Evolutionary conservation across 1,284 basidiomycete species (phyloP), one percentile per base, ranked within the genome.

Genomic region (Irpex sp.): DNA sequence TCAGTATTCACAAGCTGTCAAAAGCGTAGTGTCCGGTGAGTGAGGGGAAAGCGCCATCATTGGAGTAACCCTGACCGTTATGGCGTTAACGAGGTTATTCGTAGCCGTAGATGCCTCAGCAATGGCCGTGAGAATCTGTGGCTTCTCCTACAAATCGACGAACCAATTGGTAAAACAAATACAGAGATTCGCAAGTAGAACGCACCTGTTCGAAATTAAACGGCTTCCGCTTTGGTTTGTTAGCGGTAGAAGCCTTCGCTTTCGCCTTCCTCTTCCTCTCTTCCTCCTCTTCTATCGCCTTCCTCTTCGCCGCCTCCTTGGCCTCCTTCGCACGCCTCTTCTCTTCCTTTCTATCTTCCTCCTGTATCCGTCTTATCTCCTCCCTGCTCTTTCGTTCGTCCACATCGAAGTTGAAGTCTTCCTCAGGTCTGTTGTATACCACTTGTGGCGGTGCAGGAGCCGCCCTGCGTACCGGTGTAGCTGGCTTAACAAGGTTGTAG

Each of bases 31-130:
- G 70, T 59, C 56, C 38, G 49, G 60, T 38, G 42, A 66, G n/a
- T 68, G 32, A 18, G 32, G 44, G 11, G 13, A 9, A 38, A 15
- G 20, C n/a, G 15, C 13, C 1, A 43, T 18, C 9, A 38, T 18
- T n/a, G 20, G n/a, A 64, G 6, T 4, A 43, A 44, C 10, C 79
- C 89, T 78, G 74, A 95, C 94, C 69, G 89, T 94, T 75, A 99
- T 94, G 0, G 98, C 96, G 77, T 99, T 99, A 74, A 96, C 91
- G 15, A 99, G 87, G 76, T 97, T 97, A 79, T 92, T 97, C 6
- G 96, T 93, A 1, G 95, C 92, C 79, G 97, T 96, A 18, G 95
- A 94, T 0, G 96, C 95, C 69, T 90, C 93, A 2, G 96, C 97
- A 63, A 99, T 96, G 15, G 94, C 87, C 4, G 89, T 88, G 74